Evolutionary conservation across 2,329 filamentous ascomycete genomes (phyloP), one percentile per base, ranked within the genome.

Genomic region (Chrysoporthe cubensis): DNA sequence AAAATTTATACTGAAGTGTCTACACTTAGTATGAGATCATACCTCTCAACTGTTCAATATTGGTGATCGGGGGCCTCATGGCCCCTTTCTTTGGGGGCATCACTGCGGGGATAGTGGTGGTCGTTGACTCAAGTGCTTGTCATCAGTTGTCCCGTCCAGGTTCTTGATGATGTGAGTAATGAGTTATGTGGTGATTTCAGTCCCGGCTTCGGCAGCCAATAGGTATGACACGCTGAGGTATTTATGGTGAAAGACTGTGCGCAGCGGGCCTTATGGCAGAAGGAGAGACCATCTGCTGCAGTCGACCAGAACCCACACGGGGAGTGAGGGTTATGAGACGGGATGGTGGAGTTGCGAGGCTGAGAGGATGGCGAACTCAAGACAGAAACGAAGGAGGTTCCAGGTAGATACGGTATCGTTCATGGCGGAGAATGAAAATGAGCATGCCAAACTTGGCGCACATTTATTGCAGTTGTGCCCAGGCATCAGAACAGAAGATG

Each of bases 61-160:
- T 70, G 54, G 68, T 70, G 52, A 66, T 58, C 42, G 37, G 62
- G 18, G 63, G 37, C 48, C 68, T 37, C 62, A 60, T 42, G 62
- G 46, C 59, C 52, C 11, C 21, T 34, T 70, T 70, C 62, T 62
- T 65, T 1, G 66, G 63, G n/a, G 68, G 62, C 68, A 70, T 70
- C 34, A 48, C 60, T 57, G 32, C 16, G 21, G 46, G 8, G 21
- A 26, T 43, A 34, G 34, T 43, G 9, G 54, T 56, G 8, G 52
- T 6, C 7, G 21, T 40, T 13, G 16, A 50, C 56, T 32, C 21
- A 21, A 44, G 42, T 18, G 40, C 58, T 32, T 34, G 42, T 18
- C 42, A 46, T 46, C 13, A 48, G 8, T 9, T 4, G 21, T 32
- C 13, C 40, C 59, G 43, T 18, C 26, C 42, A 46, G 40, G 13